Conservation (phyloP, 805 yeast species). For the Teunomyces lycoperdinae region DNA sequence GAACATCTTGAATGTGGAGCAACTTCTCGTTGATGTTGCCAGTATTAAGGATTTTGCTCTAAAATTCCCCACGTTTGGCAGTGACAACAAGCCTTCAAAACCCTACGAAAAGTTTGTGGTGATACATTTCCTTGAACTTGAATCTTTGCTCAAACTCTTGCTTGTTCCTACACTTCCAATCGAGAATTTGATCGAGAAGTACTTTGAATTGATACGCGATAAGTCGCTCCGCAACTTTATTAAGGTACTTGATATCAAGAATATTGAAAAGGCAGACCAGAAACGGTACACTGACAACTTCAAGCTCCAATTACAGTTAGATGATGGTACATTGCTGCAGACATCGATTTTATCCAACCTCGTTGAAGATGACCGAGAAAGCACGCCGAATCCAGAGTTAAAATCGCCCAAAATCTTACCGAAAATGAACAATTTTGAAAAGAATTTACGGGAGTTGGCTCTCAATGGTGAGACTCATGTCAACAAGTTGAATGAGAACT, state of each 20-base stretch:
- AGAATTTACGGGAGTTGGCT: constrained; percentile 46
- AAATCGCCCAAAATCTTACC: constrained; percentile 27
- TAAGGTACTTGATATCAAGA: constrained; percentile 64
- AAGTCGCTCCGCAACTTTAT: constrained; percentile 57
- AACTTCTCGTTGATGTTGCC: constrained; percentile 70
- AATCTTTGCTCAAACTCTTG: constrained; percentile 65
- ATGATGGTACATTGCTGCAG: constrained; percentile 21
- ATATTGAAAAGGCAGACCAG: constrained; percentile 35
- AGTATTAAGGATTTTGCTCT: constrained; percentile 55
- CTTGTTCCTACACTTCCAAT: constrained; percentile 61
- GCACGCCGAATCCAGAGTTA: constrained; percentile 5
- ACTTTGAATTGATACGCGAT: constrained; percentile 67
- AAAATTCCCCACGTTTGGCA: constrained; percentile 38
- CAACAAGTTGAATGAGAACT: constrained; percentile 62
- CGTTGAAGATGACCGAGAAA: constrained; percentile 21
- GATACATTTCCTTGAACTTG: constrained; percentile 43
- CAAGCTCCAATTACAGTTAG: constrained; percentile 31
- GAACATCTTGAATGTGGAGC: constrained; percentile 61
- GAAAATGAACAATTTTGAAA: constrained; percentile 41
- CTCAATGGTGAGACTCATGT: constrained; percentile 57
- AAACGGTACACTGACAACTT: constrained; percentile 35
- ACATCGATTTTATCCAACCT: constrained; percentile 32
- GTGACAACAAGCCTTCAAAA: constrained; percentile 21
- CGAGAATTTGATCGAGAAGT: constrained; percentile 59
- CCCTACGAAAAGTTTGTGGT: constrained; percentile 44